phyloP scores from a whole-genome alignment of 2,329 filamentous ascomycete genomes.

The Monosporascus ibericus region DNA sequence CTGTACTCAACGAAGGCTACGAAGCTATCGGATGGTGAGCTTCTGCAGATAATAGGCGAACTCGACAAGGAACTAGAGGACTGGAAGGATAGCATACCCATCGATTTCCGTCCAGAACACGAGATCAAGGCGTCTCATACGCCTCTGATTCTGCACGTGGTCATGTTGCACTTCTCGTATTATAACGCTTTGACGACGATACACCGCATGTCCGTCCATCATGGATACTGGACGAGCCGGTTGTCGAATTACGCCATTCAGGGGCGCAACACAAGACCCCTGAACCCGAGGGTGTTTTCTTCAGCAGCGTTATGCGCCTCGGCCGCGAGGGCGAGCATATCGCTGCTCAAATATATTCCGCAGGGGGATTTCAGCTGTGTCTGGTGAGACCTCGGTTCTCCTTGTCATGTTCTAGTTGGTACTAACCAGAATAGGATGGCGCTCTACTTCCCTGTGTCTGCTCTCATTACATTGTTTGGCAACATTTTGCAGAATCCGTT shows the following conservation, averaged over 20 bases:
- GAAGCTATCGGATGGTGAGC: conserved; percentile 85
- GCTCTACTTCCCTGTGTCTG: conserved; percentile 92
- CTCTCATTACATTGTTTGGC: conserved; percentile 89
- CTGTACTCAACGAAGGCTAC: conserved; percentile 90
- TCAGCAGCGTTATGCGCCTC: conserved; percentile 90
- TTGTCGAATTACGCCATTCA: conserved; percentile 93
- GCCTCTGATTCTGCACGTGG: conserved; percentile 87
- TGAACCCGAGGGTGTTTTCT: conserved; percentile 92
- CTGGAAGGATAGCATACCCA: conserved; percentile 93
- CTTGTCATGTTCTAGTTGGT: not conserved
- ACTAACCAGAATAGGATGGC: conserved; percentile 59
- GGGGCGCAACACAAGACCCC: conserved; percentile 79
- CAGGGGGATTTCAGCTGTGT: conserved; percentile 93
- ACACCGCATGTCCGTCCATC: conserved; percentile 96
- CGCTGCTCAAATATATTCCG: conserved; percentile 90
- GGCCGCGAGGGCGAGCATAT: conserved; percentile 86
- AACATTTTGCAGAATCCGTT: conserved; percentile 95
- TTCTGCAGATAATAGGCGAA: conserved; percentile 92
- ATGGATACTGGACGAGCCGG: conserved; percentile 95
- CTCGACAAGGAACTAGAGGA: conserved; percentile 84
- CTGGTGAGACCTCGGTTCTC: conserved; percentile 55
- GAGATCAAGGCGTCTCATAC: conserved; percentile 92
- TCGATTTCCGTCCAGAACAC: conserved; percentile 95
- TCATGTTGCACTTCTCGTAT: conserved; percentile 92
- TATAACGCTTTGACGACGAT: conserved; percentile 98